Evolutionary conservation across 352 stramenopile genomes (phyloP), one percentile per base, ranked within the genome.

Genomic region (Phytophthora cryptogea): DNA sequence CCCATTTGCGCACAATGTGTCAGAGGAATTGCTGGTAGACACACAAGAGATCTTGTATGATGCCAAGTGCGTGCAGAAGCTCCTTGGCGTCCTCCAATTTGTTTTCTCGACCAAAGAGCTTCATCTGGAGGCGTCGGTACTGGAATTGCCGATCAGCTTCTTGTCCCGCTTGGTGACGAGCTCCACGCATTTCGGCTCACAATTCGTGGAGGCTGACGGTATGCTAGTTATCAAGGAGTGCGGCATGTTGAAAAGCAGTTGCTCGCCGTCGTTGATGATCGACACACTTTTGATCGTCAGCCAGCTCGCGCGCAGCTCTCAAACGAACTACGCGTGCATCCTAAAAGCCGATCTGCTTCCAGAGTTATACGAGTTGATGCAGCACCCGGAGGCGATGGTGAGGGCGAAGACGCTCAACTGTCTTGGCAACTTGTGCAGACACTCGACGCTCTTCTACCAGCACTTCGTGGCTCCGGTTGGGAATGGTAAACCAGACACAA

Each of bases 401-500:
- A 76, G 91, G 5, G 80, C 89, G 8, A 97, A 97, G 61, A 68
- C 78, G 1, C 89, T 96, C 46, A 97, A 98, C 53, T 95, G 95
- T 46, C 76, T 98, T 33, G 94, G 94, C 7, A 98, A 98, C 42
- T 74, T 98, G 13, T 97, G 91, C 48, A 80, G 88, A 9, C 89
- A 98, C 66, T 97, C 87, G n/a, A 86, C 78, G 5, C 59, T 82
- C 13, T 97, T 97, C 50, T 98, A 97, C 52, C 61, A 69, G 3
- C 72, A 82, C 9, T 82, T 98, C 8, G 56, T 63, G 11, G 47
- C 48, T 3, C 62, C 62, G 30, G 35, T 65, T 14, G 37, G 2
- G 8, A 28, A 52, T 42, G 53, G 57, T 2, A 49, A 40, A 41
- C 39, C 47, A 2, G 37, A 58, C 9, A 83, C 75, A 1, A 52